These are phyloP conservation scores for Tylopilus orsonianus DNA, from an alignment of 1,284 basidiomycete genomes.

Conservation along the genomic window DNA sequence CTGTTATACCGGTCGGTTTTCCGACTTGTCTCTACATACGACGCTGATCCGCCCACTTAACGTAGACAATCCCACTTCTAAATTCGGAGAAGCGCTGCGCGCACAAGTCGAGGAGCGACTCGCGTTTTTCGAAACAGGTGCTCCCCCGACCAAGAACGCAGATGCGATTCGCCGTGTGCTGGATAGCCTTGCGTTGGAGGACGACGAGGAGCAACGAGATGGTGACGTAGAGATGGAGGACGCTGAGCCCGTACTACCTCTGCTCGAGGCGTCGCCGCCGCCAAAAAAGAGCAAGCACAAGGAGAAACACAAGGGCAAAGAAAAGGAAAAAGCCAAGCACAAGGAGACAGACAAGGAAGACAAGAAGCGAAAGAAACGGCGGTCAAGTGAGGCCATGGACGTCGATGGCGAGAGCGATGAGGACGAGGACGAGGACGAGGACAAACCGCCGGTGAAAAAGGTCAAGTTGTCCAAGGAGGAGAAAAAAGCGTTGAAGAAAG, in stretches of 20 bases:
- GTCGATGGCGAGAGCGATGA: conserved; percentile 50
- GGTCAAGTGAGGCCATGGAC: conserved; percentile 63
- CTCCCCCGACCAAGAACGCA: conserved; percentile 80
- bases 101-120: conserved; percentile 96
- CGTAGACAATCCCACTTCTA: conserved; percentile 86
- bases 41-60: not conserved
- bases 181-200: conserved; percentile 73
- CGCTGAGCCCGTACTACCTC: conserved; percentile 50
- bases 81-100: conserved; percentile 93
- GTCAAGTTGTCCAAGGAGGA: conserved; percentile 78
- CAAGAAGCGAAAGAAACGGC: conserved; percentile 41
- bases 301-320: conserved; percentile 15
- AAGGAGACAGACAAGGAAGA: conserved; percentile 1
- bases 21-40: not conserved
- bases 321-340: conserved; percentile 1
- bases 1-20: conserved; percentile 80
- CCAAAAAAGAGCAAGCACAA: conserved; percentile 44
- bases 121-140: conserved; percentile 90
- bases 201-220: conserved; percentile 54
- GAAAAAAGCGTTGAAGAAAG: conserved; percentile 80
- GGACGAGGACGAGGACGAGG: conserved; percentile 48
- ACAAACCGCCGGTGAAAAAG: conserved; percentile 64
- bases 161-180: conserved; percentile 90
- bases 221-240: conserved; percentile 49
- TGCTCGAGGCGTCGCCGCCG: conserved; percentile 53